A percentile compares a stretch with the other conserved stretches of the same genome.
Evolutionary conservation across 495 filamentous ascomycete species (phyloP).

Genomic region (Neohortaea acidophila): DNA sequence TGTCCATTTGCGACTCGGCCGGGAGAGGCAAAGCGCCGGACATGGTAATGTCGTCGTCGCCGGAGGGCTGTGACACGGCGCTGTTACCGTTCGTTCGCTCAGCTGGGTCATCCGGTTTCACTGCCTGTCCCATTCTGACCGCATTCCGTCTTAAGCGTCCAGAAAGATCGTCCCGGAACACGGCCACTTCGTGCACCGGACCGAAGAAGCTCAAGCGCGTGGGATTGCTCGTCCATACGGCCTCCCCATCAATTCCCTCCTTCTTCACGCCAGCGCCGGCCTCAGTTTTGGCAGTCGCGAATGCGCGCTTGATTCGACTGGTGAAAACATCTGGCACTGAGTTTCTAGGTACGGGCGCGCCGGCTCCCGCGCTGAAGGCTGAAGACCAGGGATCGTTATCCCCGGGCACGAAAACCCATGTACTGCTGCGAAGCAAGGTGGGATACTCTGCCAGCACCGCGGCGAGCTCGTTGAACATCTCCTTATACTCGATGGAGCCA

Average conservation of each 20-base stretch:
- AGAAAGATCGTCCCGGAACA: slow-evolving; percentile 75
- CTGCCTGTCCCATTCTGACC: slow-evolving; percentile 36
- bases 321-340: slow-evolving; percentile 77
- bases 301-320: slow-evolving; percentile 60
- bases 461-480: slow-evolving; percentile 78
- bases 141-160: slow-evolving; percentile 59
- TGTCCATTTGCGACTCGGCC: not conserved
- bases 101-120: not conserved
- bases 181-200: slow-evolving; percentile 64
- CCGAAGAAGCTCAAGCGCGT: slow-evolving; percentile 68
- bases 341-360: slow-evolving; percentile 55
- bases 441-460: slow-evolving; percentile 73
- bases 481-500: slow-evolving; percentile 83
- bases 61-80: no score
- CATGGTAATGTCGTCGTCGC: slow-evolving; percentile 9
- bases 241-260: slow-evolving; percentile 41
- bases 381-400: slow-evolving; percentile 93
- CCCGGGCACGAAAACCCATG: slow-evolving; percentile 84
- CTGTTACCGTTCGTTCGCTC: no score
- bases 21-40: slow-evolving; percentile 10
- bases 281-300: slow-evolving; percentile 59
- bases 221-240: slow-evolving; percentile 79
- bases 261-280: slow-evolving; percentile 31
- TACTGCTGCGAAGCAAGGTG: slow-evolving; percentile 58
- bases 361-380: slow-evolving; percentile 69